A percentile compares a stretch with the other conserved stretches of the same genome.
These are phyloP conservation scores for Flaveria brownii DNA, from an alignment of 129 eudicot species.

Conservation along the genomic window DNA sequence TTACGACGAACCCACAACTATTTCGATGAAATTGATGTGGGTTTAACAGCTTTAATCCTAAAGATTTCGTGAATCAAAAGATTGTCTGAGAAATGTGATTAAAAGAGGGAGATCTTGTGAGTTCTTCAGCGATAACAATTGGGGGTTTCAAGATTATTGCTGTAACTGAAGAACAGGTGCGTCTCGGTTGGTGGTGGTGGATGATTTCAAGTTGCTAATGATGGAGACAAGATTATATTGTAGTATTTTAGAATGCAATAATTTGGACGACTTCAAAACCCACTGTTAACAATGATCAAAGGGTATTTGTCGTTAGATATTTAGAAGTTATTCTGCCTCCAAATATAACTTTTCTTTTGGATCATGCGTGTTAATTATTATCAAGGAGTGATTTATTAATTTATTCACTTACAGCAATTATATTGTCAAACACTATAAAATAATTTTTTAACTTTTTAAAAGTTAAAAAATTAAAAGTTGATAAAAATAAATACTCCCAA, in stretches of 20 bases:
- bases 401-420: no score
- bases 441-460: no score
- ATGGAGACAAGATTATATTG: background rate
- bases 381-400: no score
- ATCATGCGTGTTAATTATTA: background rate
- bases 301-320: constrained; percentile 8
- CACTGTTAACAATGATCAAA: background rate
- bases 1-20: constrained; percentile 28
- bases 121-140: constrained; percentile 11
- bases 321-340: constrained; percentile 4
- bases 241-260: background rate
- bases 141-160: constrained; percentile 24
- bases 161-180: constrained; percentile 32
- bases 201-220: constrained; percentile 6
- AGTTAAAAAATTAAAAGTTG: no score
- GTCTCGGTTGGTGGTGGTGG: constrained; percentile 24
- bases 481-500: no score
- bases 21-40: constrained; percentile 30
- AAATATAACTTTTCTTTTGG: background rate
- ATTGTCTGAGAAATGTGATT: constrained; percentile 25
- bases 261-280: constrained; percentile 14
- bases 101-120: background rate
- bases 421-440: no score
- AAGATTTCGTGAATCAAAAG: constrained; percentile 28
- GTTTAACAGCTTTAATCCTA: constrained; percentile 31